A percentile compares a stretch with the other conserved stretches of the same genome.
Conservation (phyloP, 1,139 yeast species). For the Saccharomyces hybrid region DNA sequence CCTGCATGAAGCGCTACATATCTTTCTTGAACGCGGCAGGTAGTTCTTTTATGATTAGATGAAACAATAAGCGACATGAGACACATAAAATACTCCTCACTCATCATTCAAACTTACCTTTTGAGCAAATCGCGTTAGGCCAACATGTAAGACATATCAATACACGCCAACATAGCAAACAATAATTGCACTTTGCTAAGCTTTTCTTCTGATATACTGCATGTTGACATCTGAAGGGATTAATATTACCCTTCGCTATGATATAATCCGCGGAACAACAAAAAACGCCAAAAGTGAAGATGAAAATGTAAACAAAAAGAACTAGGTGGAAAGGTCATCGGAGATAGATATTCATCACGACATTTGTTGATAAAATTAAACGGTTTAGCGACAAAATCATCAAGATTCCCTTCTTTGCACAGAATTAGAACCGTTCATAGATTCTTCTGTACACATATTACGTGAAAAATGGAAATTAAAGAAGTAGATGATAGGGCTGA, state of each 20-base stretch:
- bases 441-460: background rate
- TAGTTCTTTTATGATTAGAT: too few species aligned
- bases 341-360: background rate
- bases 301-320: background rate
- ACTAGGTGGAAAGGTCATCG: background rate
- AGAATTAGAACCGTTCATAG: background rate
- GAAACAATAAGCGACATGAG: too few species aligned
- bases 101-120: too few species aligned
- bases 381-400: background rate
- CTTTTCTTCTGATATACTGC: background rate
- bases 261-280: background rate
- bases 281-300: background rate
- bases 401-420: background rate
- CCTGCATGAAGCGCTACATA: too few species aligned
- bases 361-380: background rate
- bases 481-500: conserved; percentile 20
- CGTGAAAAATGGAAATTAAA: conserved; percentile 15
- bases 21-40: too few species aligned
- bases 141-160: too few species aligned
- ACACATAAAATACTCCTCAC: too few species aligned
- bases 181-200: background rate
- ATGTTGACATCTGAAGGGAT: background rate
- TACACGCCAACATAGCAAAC: too few species aligned
- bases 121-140: too few species aligned
- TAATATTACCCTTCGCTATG: background rate